A percentile compares a stretch with the other conserved stretches of the same genome.
These are phyloP conservation scores for Royoungia palumana DNA, from an alignment of 768 basidiomycete genomes.

Conservation along the genomic window DNA sequence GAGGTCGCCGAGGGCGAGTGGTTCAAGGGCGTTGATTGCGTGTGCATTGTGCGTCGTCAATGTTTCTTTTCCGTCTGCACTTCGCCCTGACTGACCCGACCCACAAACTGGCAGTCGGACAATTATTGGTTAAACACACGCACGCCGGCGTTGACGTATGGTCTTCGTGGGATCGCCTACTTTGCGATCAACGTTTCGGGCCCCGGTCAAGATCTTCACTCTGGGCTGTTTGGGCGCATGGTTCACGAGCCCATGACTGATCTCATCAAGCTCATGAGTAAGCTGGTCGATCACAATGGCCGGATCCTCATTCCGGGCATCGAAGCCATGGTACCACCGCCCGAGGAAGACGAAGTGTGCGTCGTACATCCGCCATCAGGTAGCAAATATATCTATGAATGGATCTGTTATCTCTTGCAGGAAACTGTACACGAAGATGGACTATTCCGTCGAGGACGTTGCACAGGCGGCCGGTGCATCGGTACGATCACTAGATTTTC, in stretches of 20 bases:
- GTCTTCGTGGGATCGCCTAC: constrained; percentile 85
- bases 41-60: constrained; percentile 73
- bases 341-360: constrained; percentile 71
- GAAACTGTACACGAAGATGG: constrained; percentile 67
- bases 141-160: constrained; percentile 81
- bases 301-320: constrained; percentile 87
- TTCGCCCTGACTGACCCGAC: not conserved
- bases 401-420: constrained; percentile 31
- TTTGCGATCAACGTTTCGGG: constrained; percentile 81
- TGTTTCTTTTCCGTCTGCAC: not conserved
- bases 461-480: constrained; percentile 71
- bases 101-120: constrained; percentile 83
- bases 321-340: constrained; percentile 73
- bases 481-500: not conserved
- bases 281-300: constrained; percentile 76
- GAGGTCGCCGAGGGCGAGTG: constrained; percentile 71
- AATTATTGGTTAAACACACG: constrained; percentile 92
- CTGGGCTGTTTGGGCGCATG: constrained; percentile 78
- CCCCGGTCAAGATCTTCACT: constrained; percentile 85
- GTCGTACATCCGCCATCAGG: constrained; percentile 14
- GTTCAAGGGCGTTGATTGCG: constrained; percentile 86
- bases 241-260: constrained; percentile 96
- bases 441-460: constrained; percentile 71
- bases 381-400: not conserved
- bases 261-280: constrained; percentile 77